Evolutionary conservation across 805 yeast species (phyloP), one percentile per base, ranked within the genome.

Genomic region (Candida koratica): DNA sequence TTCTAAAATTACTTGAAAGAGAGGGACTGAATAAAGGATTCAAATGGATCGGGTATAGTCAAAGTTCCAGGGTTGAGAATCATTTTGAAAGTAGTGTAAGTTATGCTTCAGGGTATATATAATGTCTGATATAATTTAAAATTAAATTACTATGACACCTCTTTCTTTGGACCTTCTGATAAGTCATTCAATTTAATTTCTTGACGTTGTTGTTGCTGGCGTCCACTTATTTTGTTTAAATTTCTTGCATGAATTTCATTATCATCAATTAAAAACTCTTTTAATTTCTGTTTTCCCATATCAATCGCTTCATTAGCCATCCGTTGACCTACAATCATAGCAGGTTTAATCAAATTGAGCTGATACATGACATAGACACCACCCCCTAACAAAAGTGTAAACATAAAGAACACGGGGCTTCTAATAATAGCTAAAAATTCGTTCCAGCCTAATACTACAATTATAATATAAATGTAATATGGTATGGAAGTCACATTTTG

Each of bases 391-490:
- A 87, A 34, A 28, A 89, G 54, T 1, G 75, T 49, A 32, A 88
- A 55, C 5, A 84, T 68, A 45, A 89, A 78, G 47, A 84, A 73
- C n/a, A 90, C 50, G 35, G 98, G 97, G 54, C 85, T 89, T 44
- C 94, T 74, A 28, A 93, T 53, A 12, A 93, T 76, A 7, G 93
- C 82, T 83, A 88, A 75, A 47, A 93, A 81, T 67, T 93, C 97
- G 58, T 89, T 89, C 96, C 96, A 93, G 7, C 98, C 98, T 15
- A 93, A 66, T 3, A 84, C 78, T 2, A 83, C 57, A 16, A 93
- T 63, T 10, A 90, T 52, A 8, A 77, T 61, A 61, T 86, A 88
- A 39, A 93, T 77, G 67, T 82, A 93, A 45, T 79, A 67, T 4
- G 98, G 98, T 39, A 93, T 82, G 40, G 81, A 79, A 0, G 95